Percentiles rank a stretch among this genome's conserved stretches.
Conservation (phyloP, 164 flowering plant genomes). For the Vitis riparia region DNA sequence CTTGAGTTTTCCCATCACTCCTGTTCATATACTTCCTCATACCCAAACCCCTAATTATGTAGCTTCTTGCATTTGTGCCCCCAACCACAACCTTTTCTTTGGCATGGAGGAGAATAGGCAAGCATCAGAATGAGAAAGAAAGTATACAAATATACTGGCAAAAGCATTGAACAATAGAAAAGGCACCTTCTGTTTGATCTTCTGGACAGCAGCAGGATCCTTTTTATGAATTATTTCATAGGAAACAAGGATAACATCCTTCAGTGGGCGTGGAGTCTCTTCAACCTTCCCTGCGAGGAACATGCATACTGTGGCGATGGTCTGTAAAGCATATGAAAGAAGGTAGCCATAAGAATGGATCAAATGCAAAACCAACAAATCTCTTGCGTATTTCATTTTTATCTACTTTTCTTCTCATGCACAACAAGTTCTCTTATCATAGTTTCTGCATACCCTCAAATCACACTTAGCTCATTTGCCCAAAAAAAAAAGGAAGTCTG, state of each 20-base stretch:
- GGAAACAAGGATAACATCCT: slow-evolving; percentile 76
- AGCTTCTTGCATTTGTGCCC: no score
- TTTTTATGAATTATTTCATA: slow-evolving; percentile 74
- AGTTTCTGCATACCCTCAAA: no score
- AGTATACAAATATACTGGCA: not conserved
- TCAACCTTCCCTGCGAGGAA: slow-evolving; percentile 90
- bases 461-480: no score
- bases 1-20: no score
- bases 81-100: no score
- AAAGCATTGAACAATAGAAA: slow-evolving; percentile 2
- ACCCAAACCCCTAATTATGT: no score
- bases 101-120: not conserved
- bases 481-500: no score
- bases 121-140: not conserved
- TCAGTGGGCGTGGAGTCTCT: slow-evolving; percentile 78
- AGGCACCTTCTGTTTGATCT: slow-evolving; percentile 74
- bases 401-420: no score
- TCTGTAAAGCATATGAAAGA: slow-evolving; percentile 37
- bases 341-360: not conserved
- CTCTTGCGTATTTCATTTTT: not conserved
- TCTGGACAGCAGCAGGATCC: slow-evolving; percentile 69
- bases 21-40: no score
- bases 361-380: not conserved
- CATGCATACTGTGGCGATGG: slow-evolving; percentile 83
- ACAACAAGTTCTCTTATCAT: no score